A percentile compares a stretch with the other conserved stretches of the same genome.
Evolutionary conservation across 2,329 filamentous ascomycete genomes (phyloP).

Genomic region (Epichloe elymi): DNA sequence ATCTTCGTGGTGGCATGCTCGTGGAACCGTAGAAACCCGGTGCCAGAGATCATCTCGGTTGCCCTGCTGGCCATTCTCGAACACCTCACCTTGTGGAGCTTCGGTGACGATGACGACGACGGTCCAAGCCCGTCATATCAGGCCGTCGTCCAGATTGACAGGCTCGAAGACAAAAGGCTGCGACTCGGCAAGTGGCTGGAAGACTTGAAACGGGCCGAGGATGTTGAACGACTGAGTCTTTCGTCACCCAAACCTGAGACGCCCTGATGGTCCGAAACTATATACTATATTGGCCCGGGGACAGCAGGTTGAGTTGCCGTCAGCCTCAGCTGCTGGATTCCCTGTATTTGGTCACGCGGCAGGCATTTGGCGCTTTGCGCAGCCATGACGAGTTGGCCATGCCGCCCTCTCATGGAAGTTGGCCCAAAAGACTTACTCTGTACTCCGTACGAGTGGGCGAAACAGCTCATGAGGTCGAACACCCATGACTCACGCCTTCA

Average conservation of each 20-base stretch:
- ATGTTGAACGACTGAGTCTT: background rate
- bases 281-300: background rate
- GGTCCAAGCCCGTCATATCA: conserved; percentile 4
- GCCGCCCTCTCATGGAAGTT: no score
- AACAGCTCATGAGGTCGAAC: background rate
- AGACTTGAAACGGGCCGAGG: conserved; percentile 11
- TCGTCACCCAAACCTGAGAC: background rate
- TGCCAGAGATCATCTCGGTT: conserved; percentile 16
- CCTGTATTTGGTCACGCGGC: background rate
- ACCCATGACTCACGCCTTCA: background rate
- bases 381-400: background rate
- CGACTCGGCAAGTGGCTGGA: conserved; percentile 20
- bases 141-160: conserved; percentile 3
- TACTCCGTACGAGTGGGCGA: background rate
- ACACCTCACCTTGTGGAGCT: conserved; percentile 21
- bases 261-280: background rate
- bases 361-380: no score
- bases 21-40: conserved; percentile 15
- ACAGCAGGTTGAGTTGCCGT: background rate
- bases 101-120: conserved; percentile 16
- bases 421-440: no score
- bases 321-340: background rate
- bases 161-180: conserved; percentile 16
- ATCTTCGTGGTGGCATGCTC: conserved; percentile 22
- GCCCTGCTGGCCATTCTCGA: conserved; percentile 19